phyloP scores from a whole-genome alignment of 1,284 basidiomycete species.

The Fomitopsis schrenkii region DNA sequence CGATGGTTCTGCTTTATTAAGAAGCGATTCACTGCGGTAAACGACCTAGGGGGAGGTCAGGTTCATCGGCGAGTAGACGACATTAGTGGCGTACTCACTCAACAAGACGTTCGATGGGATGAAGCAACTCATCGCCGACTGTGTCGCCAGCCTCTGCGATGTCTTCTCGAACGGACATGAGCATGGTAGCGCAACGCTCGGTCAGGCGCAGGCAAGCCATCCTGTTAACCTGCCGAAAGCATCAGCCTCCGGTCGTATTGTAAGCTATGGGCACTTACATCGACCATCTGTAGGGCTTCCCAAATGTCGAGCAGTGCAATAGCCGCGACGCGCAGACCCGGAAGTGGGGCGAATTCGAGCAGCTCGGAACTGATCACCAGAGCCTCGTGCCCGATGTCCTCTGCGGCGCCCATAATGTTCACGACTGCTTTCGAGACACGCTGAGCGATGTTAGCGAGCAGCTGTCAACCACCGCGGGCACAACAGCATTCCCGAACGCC shows the following conservation, averaged over 20 bases:
- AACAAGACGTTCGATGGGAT: slow-evolving; percentile 41
- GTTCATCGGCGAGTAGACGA: neutral
- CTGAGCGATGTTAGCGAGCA: slow-evolving; percentile 6
- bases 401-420: slow-evolving; percentile 40
- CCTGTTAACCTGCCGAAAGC: slow-evolving; percentile 46
- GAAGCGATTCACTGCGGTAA: slow-evolving; percentile 41
- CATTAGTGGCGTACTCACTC: slow-evolving; percentile 38
- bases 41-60: slow-evolving; percentile 12
- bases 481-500: too few species aligned
- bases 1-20: slow-evolving; percentile 57
- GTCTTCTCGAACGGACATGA: slow-evolving; percentile 42
- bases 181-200: slow-evolving; percentile 48
- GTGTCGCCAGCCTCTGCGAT: slow-evolving; percentile 36
- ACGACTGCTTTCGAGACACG: slow-evolving; percentile 34
- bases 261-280: slow-evolving; percentile 36
- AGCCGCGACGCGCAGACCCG: slow-evolving; percentile 46
- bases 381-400: slow-evolving; percentile 42
- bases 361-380: slow-evolving; percentile 40
- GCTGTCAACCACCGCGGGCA: neutral
- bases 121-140: slow-evolving; percentile 31
- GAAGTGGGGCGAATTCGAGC: slow-evolving; percentile 43
- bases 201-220: slow-evolving; percentile 46
- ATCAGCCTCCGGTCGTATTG: neutral
- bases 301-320: slow-evolving; percentile 52
- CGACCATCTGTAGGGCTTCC: slow-evolving; percentile 50